Percentiles rank a stretch among this genome's conserved stretches.
phyloP scores from a whole-genome alignment of 2,329 filamentous ascomycete genomes.

The Talaromyces sp. region DNA sequence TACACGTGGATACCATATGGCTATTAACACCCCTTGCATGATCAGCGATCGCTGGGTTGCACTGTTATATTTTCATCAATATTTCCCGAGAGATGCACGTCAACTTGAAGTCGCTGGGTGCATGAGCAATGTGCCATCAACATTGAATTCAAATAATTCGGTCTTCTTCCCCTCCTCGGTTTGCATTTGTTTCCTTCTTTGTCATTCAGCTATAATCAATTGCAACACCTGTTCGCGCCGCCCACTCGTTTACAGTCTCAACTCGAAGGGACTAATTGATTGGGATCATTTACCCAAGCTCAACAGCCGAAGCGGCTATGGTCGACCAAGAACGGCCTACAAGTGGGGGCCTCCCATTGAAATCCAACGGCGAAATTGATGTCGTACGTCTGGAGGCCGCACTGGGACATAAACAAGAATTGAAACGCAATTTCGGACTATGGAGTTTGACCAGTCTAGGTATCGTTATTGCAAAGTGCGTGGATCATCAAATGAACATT shows the following conservation, averaged over 20 bases:
- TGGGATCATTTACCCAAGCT: neutral
- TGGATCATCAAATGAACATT: neutral
- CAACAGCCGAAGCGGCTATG: conserved; percentile 5
- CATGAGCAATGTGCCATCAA: too few species aligned
- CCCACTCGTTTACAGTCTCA: too few species aligned
- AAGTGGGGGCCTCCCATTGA: conserved; percentile 6
- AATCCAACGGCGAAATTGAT: conserved; percentile 20
- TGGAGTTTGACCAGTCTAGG: conserved; percentile 60
- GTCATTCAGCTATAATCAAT: neutral
- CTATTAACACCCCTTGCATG: conserved; percentile 16
- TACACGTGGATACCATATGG: conserved; percentile 28
- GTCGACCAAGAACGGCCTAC: neutral
- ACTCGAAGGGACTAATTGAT: neutral
- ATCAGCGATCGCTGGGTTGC: conserved; percentile 12
- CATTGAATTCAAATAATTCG: too few species aligned
- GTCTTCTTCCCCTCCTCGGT: neutral
- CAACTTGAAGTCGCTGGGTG: conserved; percentile 1
- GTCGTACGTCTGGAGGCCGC: conserved; percentile 30
- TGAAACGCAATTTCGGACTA: conserved; percentile 61
- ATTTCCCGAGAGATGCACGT: conserved; percentile 1
- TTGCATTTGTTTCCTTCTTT: neutral
- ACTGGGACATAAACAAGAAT: conserved; percentile 60
- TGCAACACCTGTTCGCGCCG: too few species aligned
- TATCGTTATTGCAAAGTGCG: conserved; percentile 53
- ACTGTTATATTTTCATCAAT: neutral